Evolutionary conservation across 345 rosid genomes (phyloP).

Genomic region (Gossypium raimondii): DNA sequence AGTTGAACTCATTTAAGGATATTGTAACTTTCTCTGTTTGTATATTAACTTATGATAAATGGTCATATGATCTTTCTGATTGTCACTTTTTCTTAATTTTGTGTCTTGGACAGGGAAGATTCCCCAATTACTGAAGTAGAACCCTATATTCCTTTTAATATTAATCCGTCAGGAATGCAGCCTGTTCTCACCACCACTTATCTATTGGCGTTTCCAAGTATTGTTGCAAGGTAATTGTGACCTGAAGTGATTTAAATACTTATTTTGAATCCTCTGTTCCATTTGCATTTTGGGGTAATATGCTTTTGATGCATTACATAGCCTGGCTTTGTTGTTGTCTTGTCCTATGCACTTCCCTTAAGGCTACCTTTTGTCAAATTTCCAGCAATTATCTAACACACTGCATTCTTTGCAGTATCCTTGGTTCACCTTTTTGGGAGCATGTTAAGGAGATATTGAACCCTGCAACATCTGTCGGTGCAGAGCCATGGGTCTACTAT

Average conservation of each 20-base stretch:
- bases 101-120: conserved; percentile 57
- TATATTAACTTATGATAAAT: conserved; percentile 15
- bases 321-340: neutral
- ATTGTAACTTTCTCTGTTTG: neutral
- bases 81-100: conserved; percentile 18
- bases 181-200: conserved; percentile 89
- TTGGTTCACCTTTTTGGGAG: conserved; percentile 76
- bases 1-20: neutral
- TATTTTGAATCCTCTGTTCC: neutral
- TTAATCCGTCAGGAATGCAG: conserved; percentile 98
- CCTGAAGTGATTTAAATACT: neutral
- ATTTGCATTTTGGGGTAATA: conserved; percentile 11
- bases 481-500: conserved; percentile 89
- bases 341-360: neutral
- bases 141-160: conserved; percentile 90
- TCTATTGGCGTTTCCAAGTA: conserved; percentile 84
- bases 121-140: conserved; percentile 91
- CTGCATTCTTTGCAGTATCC: conserved; percentile 47
- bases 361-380: neutral
- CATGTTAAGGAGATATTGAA: conserved; percentile 76
- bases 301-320: neutral
- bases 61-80: conserved; percentile 3
- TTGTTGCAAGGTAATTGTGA: conserved; percentile 69
- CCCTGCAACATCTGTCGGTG: conserved; percentile 81
- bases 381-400: conserved; percentile 24